phyloP scores from a whole-genome alignment of 768 basidiomycete species.

The Suillus spraguei region DNA sequence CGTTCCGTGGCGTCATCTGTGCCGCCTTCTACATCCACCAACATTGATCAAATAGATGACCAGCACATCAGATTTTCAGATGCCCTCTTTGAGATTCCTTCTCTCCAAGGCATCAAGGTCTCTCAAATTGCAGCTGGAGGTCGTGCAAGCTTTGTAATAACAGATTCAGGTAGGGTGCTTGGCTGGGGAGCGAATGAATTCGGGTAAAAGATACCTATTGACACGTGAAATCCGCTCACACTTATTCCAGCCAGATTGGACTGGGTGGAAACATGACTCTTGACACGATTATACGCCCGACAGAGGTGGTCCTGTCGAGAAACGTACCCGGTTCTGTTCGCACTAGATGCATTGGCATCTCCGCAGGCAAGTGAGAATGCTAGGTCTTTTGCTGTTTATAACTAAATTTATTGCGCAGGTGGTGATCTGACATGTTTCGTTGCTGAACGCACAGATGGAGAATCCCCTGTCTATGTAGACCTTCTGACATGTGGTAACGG shows the following conservation, averaged over 20 bases:
- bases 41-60: slow-evolving; percentile 35
- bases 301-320: slow-evolving; percentile 78
- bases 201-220: slow-evolving; percentile 49
- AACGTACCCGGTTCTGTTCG: slow-evolving; percentile 48
- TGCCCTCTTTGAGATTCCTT: slow-evolving; percentile 74
- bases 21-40: slow-evolving; percentile 28
- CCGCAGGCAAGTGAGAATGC: slow-evolving; percentile 51
- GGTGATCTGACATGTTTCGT: slow-evolving; percentile 81
- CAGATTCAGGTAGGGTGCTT: slow-evolving; percentile 70
- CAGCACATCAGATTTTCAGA: slow-evolving; percentile 65
- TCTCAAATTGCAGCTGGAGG: slow-evolving; percentile 74
- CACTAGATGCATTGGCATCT: slow-evolving; percentile 65
- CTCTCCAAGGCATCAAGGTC: slow-evolving; percentile 62
- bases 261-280: slow-evolving; percentile 64
- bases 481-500: slow-evolving; percentile 84
- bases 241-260: slow-evolving; percentile 69
- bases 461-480: slow-evolving; percentile 44
- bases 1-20: slow-evolving; percentile 25
- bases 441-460: slow-evolving; percentile 53
- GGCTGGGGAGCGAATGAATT: slow-evolving; percentile 91
- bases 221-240: slow-evolving; percentile 10
- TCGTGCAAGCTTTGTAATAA: slow-evolving; percentile 73
- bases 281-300: slow-evolving; percentile 76
- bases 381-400: not conserved
- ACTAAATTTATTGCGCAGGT: slow-evolving; percentile 34